Base-by-base conservation (phyloP, 78 protist genomes). In the Dictyostelium firmibasis region DNA sequence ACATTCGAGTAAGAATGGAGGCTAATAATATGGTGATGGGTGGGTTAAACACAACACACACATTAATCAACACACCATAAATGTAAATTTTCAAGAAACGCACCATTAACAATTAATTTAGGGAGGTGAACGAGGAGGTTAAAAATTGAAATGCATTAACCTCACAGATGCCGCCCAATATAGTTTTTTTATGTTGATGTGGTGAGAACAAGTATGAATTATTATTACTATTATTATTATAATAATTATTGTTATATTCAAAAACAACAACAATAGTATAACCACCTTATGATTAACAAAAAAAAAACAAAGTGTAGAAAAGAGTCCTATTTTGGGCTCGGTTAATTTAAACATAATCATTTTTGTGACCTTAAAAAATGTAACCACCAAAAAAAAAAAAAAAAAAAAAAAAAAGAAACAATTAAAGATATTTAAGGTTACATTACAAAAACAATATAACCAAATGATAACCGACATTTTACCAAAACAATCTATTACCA, bases 51-150 rank as follows among this genome's bases (percentile, higher is more conserved):
- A 72, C 79, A 31, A 31, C 9, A 72, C 36, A 18, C 20, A 2
- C n/a, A n/a, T 18, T 18, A 72, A 25, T 33, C 10, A 72, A 13
- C 36, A 70, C 33, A 31, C 27, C 16, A 27, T 33, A 72, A 31
- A 31, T 25, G 33, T 16, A 72, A 20, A 72, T 10, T 14, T 31
- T 27, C 33, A 72, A 18, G 41, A 38, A 77, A 35, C 14, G 14
- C 41, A n/a, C n/a, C 62, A 31, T 23, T 14, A 77, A 0, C 25
- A 44, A 43, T 79, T 44, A 44, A 79, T 79, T 14, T 79, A 44
- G 84, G 84, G 84, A 27, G 29, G 57, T 16, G n/a, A 79, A 79
- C 84, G 84, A 79, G 84, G 84, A 44, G 84, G 47, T 44, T 44
- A 38, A 79, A 44, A 38, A 79, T 44, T 79, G 2, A 20, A 38